phyloP scores from a whole-genome alignment of 805 yeast genomes.

The Debaryomyces castellii region DNA sequence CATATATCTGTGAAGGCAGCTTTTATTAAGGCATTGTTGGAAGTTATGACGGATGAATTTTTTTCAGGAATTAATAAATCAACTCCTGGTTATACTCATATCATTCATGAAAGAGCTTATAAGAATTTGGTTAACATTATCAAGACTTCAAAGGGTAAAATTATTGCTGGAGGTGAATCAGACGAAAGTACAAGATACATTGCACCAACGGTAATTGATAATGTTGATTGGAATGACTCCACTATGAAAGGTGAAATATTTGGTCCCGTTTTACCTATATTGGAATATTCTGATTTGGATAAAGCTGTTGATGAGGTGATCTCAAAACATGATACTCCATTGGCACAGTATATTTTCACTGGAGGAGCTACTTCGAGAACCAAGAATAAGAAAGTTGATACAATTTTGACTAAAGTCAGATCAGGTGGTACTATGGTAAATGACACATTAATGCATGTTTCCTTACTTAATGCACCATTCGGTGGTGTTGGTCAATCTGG shows the following conservation, averaged over 20 bases:
- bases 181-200: conserved; percentile 46
- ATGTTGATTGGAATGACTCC: conserved; percentile 64
- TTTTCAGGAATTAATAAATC: conserved; percentile 38
- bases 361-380: conserved; percentile 40
- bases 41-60: conserved; percentile 41
- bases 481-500: conserved; percentile 93
- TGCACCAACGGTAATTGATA: conserved; percentile 71
- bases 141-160: conserved; percentile 48
- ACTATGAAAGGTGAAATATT: conserved; percentile 77
- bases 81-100: conserved; percentile 48
- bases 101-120: conserved; percentile 57
- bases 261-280: conserved; percentile 81
- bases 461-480: conserved; percentile 69
- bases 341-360: conserved; percentile 73
- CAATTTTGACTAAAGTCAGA: conserved; percentile 52
- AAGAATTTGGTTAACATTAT: conserved; percentile 46
- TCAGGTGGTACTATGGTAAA: conserved; percentile 74
- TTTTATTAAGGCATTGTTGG: conserved; percentile 43
- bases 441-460: conserved; percentile 73
- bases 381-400: conserved; percentile 44
- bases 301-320: conserved; percentile 45
- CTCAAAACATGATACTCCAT: conserved; percentile 65
- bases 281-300: conserved; percentile 49
- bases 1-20: conserved; percentile 56
- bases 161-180: conserved; percentile 48